Base-by-base conservation (phyloP, 176 grass and related monocot species). In the Oryza punctata region DNA sequence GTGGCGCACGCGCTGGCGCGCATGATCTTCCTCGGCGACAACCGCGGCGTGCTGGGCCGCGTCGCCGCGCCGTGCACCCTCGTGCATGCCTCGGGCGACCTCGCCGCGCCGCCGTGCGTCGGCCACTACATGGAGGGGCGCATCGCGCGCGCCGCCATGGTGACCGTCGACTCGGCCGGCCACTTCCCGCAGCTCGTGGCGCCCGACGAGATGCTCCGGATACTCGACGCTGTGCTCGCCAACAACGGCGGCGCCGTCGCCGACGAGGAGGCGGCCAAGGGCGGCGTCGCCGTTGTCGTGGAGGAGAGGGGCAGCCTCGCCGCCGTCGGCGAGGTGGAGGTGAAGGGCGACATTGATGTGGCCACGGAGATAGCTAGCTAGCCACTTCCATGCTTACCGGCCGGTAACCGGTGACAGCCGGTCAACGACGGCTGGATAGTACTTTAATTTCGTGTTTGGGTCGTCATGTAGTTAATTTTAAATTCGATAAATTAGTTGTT, bases 131-230 rank as follows among this genome's bases (percentile, higher is more conserved):
- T 97, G 86, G 72, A 84, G 43, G 81, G 71, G 44, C 88, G 80
- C 77, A 84, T 97, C 65, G 45, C 64, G 87, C 72, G 77, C 49
- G 82, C 81, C 24, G 1, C 27, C 54, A 1, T 94, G 74, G 86
- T 84, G 75, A 92, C 79, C 72, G 84, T 94, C 68, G 84, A 91
- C 9, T 75, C 80, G 1, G 70, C 84, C 12, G 95, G 95, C 0
- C 92, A 97, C 78, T 94, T 94, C 82, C 92, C 92, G 18, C 88
- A 89, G 81, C 90, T 97, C 78, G 76, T 83, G 40, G 81, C 86
- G 16, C 80, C 79, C 3, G 57, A 81, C 13, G 70, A 80, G 83
- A 60, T 97, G 59, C 68, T 94, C 63, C 10, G 83, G 43, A 66
- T 92, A 65, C 85, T 97, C n/a, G 74, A 94, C 59, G 19, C 67